These are phyloP conservation scores for Nosema muscidifuracis DNA, from an alignment of 371 early-diverging fungal species.

Conservation along the genomic window DNA sequence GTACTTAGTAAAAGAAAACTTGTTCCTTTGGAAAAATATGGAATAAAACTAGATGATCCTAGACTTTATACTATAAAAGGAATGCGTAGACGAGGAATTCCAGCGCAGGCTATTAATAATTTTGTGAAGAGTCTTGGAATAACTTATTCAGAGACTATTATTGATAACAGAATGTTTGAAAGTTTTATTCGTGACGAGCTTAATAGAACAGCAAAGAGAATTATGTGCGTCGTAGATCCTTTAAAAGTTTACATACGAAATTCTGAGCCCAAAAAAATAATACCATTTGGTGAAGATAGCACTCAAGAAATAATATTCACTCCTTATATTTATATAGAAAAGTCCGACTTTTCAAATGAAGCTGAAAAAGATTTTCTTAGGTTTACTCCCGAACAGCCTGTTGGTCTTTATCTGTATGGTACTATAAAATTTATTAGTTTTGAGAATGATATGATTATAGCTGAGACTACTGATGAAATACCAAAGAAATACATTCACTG, in stretches of 20 bases:
- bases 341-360: conserved; percentile 82
- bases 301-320: conserved; percentile 25
- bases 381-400: conserved; percentile 78
- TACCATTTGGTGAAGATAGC: conserved; percentile 4
- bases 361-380: conserved; percentile 75
- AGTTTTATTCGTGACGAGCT: conserved; percentile 84
- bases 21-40: conserved; percentile 70
- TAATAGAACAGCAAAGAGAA: conserved; percentile 77
- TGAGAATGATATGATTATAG: conserved; percentile 25
- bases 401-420: conserved; percentile 77
- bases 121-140: conserved; percentile 89
- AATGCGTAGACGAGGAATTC: conserved; percentile 90
- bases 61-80: conserved; percentile 89
- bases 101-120: conserved; percentile 91
- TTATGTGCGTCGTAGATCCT: conserved; percentile 80
- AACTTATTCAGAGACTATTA: conserved; percentile 75
- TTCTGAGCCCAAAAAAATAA: not conserved
- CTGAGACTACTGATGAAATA: conserved; percentile 62
- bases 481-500: conserved; percentile 96
- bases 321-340: conserved; percentile 72
- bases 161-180: conserved; percentile 83
- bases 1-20: conserved; percentile 95
- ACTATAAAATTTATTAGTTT: conserved; percentile 75
- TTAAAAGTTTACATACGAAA: conserved; percentile 76
- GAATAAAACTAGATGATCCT: conserved; percentile 88